A percentile compares a stretch with the other conserved stretches of the same genome.
phyloP scores from a whole-genome alignment of 139 green algal genomes.

The Chlorella sp. region DNA sequence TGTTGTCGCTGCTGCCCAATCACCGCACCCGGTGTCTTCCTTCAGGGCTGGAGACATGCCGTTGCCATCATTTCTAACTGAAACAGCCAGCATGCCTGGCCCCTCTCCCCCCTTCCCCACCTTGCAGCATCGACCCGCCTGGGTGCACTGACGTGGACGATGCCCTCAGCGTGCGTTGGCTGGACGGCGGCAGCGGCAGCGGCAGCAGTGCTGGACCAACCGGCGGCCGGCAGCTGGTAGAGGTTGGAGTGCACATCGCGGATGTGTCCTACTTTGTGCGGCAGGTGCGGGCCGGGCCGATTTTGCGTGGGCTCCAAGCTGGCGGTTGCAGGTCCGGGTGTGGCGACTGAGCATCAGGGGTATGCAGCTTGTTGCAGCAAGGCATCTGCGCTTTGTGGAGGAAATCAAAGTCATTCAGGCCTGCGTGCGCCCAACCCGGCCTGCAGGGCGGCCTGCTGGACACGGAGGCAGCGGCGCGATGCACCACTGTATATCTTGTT shows the following conservation, averaged over 20 bases:
- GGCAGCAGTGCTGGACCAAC: constrained; percentile 10
- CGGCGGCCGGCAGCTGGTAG: not conserved
- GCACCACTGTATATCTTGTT: constrained; percentile 83
- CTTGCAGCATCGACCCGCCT: constrained; percentile 79
- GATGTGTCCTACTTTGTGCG: constrained; percentile 88
- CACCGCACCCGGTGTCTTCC: too few relatives aligned
- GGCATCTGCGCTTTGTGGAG: too few relatives aligned
- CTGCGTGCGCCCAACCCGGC: too few relatives aligned
- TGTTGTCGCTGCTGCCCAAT: too few relatives aligned
- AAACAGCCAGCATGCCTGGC: too few relatives aligned
- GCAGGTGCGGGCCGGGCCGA: constrained; percentile 1
- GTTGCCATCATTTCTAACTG: too few relatives aligned
- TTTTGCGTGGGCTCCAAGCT: not conserved
- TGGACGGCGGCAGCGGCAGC: constrained; percentile 41
- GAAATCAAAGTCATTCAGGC: too few relatives aligned
- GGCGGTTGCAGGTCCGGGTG: too few relatives aligned
- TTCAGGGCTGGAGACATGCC: too few relatives aligned
- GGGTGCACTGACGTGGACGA: constrained; percentile 92
- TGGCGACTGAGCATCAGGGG: too few relatives aligned
- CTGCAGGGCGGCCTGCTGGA: constrained; percentile 73
- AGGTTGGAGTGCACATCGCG: constrained; percentile 91
- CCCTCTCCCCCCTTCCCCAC: not conserved
- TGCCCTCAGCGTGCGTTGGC: constrained; percentile 72
- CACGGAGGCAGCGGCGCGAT: constrained; percentile 67
- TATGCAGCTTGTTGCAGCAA: too few relatives aligned